Conservation (phyloP, 768 basidiomycete genomes). For the Podaxis mareebaensis region DNA sequence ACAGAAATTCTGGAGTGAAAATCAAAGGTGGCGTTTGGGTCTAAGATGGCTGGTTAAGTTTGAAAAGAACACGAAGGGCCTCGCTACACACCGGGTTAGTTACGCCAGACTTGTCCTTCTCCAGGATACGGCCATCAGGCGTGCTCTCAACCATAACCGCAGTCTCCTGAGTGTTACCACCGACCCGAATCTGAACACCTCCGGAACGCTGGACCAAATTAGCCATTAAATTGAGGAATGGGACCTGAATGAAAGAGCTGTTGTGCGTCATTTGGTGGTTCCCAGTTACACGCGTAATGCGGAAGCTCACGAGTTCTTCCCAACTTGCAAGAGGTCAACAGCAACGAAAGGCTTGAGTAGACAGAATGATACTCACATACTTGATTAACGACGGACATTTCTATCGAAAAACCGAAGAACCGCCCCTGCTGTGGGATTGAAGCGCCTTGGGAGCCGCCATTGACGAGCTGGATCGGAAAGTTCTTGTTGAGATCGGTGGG, state of each 20-base stretch:
- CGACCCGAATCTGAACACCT: conserved; percentile 63
- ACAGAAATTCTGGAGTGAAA: conserved; percentile 65
- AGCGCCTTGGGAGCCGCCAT: conserved; percentile 31
- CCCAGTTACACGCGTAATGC: conserved; percentile 23
- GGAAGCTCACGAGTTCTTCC: conserved; percentile 44
- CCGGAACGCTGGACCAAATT: conserved; percentile 70
- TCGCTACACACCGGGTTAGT: conserved; percentile 40
- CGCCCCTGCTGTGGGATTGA: conserved; percentile 39
- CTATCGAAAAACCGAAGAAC: conserved; percentile 61
- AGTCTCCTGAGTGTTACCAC: conserved; percentile 80
- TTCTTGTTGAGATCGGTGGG: conserved; percentile 43
- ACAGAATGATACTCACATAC: conserved; percentile 40
- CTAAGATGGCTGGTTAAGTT: conserved; percentile 24
- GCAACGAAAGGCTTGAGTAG: not conserved
- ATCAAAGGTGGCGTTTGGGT: conserved; percentile 71
- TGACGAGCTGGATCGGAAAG: conserved; percentile 47
- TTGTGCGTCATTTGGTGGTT: not conserved
- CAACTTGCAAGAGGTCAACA: conserved; percentile 35
- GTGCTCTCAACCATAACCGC: conserved; percentile 52
- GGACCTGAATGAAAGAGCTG: conserved; percentile 51
- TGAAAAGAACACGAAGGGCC: not conserved
- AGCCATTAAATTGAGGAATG: conserved; percentile 79
- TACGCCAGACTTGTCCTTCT: conserved; percentile 41
- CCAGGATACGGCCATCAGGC: conserved; percentile 46
- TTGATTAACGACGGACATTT: conserved; percentile 62